phyloP scores from a whole-genome alignment of 192 early-diverging fungal species.

The Ramicandelaber brevisporus region DNA sequence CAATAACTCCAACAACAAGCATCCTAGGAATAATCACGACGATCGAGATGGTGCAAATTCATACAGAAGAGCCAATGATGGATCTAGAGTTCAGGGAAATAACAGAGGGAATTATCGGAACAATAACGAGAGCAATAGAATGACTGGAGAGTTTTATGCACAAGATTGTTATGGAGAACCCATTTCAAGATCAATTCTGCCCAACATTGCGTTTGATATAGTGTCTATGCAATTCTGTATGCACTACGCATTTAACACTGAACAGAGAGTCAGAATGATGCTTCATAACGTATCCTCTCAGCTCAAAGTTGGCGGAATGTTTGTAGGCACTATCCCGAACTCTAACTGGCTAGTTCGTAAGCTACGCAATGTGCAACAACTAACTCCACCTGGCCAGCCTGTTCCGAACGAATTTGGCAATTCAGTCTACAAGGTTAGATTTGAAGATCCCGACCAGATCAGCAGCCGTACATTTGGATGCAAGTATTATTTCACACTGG shows the following conservation, averaged over 20 bases:
- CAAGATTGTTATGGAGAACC: conserved; percentile 60
- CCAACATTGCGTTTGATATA: background rate
- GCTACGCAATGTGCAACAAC: conserved; percentile 13
- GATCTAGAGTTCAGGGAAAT: no score
- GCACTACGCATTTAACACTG: conserved; percentile 84
- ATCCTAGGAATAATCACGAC: no score
- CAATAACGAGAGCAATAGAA: no score
- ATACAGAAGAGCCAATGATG: no score
- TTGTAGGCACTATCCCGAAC: conserved; percentile 86
- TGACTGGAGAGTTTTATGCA: conserved; percentile 50
- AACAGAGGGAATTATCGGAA: no score
- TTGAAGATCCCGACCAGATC: conserved; percentile 38
- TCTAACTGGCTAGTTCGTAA: conserved; percentile 71
- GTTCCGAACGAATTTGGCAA: conserved; percentile 54
- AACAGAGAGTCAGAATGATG: conserved; percentile 53
- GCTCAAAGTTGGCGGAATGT: conserved; percentile 46
- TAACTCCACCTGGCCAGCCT: conserved; percentile 13
- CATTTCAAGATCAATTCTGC: conserved; percentile 3
- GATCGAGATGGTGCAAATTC: no score
- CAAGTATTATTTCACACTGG: conserved; percentile 74
- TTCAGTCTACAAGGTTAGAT: conserved; percentile 60
- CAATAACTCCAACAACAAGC: no score
- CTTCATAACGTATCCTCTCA: conserved; percentile 48
- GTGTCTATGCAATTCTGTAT: conserved; percentile 57
- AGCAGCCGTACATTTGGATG: conserved; percentile 50